These are phyloP conservation scores for Jamesozyma gamospora DNA, from an alignment of 805 yeast species.

Conservation along the genomic window DNA sequence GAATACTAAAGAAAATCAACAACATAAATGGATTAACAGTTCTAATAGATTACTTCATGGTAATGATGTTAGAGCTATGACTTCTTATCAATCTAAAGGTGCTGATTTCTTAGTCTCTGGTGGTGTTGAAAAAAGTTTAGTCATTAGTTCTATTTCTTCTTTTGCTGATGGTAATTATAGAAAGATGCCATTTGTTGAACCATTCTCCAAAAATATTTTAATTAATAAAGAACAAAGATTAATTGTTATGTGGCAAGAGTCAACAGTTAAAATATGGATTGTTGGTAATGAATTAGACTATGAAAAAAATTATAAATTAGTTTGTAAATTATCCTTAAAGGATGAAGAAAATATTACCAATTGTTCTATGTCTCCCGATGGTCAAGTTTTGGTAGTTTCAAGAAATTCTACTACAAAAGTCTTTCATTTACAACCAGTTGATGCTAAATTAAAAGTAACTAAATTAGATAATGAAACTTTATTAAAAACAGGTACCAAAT, in stretches of 20 bases:
- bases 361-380: constrained; percentile 57
- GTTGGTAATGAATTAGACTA: constrained; percentile 30
- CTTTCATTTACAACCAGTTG: constrained; percentile 42
- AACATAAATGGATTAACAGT: constrained; percentile 60
- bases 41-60: constrained; percentile 75
- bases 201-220: constrained; percentile 43
- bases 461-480: constrained; percentile 38
- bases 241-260: constrained; percentile 73
- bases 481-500: constrained; percentile 45
- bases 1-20: constrained; percentile 10
- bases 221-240: constrained; percentile 40
- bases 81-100: constrained; percentile 58
- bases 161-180: constrained; percentile 64
- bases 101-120: constrained; percentile 67
- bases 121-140: constrained; percentile 67
- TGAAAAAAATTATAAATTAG: constrained; percentile 36
- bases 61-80: constrained; percentile 72
- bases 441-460: constrained; percentile 35
- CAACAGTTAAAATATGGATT: constrained; percentile 68
- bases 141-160: constrained; percentile 49
- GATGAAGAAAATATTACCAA: constrained; percentile 75
- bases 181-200: constrained; percentile 54
- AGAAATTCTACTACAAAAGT: constrained; percentile 59
- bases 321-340: constrained; percentile 52
- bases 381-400: constrained; percentile 59